Conservation (phyloP, 257 asterid genomes). For the Scutellaria galericulata region DNA sequence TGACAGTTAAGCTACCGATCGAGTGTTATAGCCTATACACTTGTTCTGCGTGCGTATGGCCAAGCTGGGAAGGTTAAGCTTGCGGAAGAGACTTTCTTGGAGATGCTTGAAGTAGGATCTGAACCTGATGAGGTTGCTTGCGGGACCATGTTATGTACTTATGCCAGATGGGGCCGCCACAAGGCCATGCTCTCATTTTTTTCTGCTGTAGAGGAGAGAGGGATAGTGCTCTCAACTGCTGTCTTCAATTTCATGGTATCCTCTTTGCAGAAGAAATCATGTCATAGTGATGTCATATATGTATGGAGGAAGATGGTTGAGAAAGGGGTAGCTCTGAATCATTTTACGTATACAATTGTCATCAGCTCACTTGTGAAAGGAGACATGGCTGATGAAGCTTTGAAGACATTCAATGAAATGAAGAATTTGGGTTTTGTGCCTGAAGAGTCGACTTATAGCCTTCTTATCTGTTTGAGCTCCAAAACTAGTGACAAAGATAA, state of each 20-base stretch:
- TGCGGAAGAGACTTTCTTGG: slow-evolving; percentile 88
- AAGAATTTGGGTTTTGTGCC: slow-evolving; percentile 73
- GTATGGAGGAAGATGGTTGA: slow-evolving; percentile 75
- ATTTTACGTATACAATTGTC: slow-evolving; percentile 80
- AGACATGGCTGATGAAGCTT: slow-evolving; percentile 68
- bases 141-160: slow-evolving; percentile 94
- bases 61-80: slow-evolving; percentile 89
- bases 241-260: slow-evolving; percentile 95
- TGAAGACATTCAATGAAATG: slow-evolving; percentile 69
- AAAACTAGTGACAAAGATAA: slow-evolving; percentile 59
- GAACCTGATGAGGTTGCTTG: slow-evolving; percentile 98
- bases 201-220: slow-evolving; percentile 85
- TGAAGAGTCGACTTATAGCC: slow-evolving; percentile 93
- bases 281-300: slow-evolving; percentile 60
- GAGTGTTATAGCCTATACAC: slow-evolving; percentile 82
- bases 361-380: slow-evolving; percentile 76
- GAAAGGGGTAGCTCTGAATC: slow-evolving; percentile 67
- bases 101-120: slow-evolving; percentile 94
- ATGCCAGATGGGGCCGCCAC: slow-evolving; percentile 93
- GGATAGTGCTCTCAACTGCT: slow-evolving; percentile 56
- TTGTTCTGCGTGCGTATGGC: slow-evolving; percentile 86
- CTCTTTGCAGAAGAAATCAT: slow-evolving; percentile 82
- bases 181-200: slow-evolving; percentile 87
- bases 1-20: slow-evolving; percentile 95
- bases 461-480: slow-evolving; percentile 65